phyloP scores from a whole-genome alignment of 139 green algal genomes.

The Mychonastes homosphaera region DNA sequence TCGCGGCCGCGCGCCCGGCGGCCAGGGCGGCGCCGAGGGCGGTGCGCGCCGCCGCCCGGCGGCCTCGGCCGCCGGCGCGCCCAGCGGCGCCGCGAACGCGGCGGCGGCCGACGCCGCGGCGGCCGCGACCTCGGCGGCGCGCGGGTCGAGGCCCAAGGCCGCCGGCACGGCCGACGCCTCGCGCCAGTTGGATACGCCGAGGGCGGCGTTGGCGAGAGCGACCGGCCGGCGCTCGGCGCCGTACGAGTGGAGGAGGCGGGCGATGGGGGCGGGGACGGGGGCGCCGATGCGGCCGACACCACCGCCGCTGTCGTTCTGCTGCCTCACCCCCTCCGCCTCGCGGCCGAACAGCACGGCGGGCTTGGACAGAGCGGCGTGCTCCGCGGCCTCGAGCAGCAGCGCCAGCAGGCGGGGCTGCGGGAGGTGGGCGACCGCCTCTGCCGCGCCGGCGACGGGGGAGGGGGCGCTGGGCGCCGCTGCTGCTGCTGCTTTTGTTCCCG shows the following conservation, averaged over 20 bases:
- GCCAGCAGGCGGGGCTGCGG: constrained; percentile 74
- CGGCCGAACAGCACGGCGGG: constrained; percentile 6
- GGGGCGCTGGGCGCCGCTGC: background rate
- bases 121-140: constrained; percentile 11
- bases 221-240: constrained; percentile 61
- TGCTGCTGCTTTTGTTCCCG: background rate
- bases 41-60: background rate
- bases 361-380: background rate
- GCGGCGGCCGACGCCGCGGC: background rate
- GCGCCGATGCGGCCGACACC: background rate
- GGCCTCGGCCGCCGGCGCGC: background rate
- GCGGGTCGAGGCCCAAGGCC: constrained; percentile 72
- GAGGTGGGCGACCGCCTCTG: constrained; percentile 70
- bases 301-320: background rate
- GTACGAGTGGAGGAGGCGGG: constrained; percentile 61
- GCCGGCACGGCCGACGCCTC: constrained; percentile 64
- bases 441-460: constrained; percentile 22
- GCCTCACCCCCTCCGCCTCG: constrained; percentile 5
- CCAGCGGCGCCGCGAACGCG: background rate
- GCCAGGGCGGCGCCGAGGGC: constrained; percentile 32
- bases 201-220: constrained; percentile 58
- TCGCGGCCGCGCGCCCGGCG: constrained; percentile 24
- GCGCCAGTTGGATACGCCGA: constrained; percentile 85
- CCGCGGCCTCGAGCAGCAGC: constrained; percentile 40
- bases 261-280: background rate